Evolutionary conservation across 345 rosid species (phyloP), one percentile per base, ranked within the genome.

Genomic region (Melaleuca alternifolia): DNA sequence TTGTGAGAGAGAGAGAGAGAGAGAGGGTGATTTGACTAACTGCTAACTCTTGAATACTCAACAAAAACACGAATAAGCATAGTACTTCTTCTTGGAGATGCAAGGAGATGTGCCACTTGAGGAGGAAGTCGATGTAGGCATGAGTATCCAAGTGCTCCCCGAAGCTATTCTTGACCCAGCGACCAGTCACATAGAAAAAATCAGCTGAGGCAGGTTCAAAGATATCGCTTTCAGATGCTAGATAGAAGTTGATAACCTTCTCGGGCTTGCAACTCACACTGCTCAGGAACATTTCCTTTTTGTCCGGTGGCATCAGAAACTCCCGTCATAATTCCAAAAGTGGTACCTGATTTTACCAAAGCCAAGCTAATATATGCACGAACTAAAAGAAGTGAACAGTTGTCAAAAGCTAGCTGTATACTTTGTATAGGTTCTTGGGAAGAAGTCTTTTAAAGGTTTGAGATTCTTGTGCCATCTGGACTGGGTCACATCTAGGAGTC

Each of bases 151-250:
- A 20, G 89, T 91, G 86, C 89, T 90, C 9, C 93, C 91, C 1
- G 90, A 83, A 24, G 91, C 93, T 82, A 91, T 89, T 88, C 93
- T 90, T 87, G 88, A 86, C 51, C 91, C 91, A 10, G 87, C 93
- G 24, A 87, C 90, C 37, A 41, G 81, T 91, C 81, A 87, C 89
- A 37, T 89, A 91, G 84, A 91, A 90, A 5, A 83, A 87, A 82
- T 91, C 89, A 2, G 90, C 83, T 82, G 83, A 90, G 85, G 89
- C 89, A 14, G 91, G 92, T 37, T 88, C 90, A 51, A 90, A 91
- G 83, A 89, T 88, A 82, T 91, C 89, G 7, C 88, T 91, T 20
- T 54, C 84, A 6, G 91, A 85, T 76, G 92, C 90, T 10, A 91
- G 51, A 89, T 85, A 61, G 90, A 90, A 90, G 87, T 91, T 91